Evolutionary conservation across 441 rosid species (phyloP).

Genomic region (Croton laevigatus): DNA sequence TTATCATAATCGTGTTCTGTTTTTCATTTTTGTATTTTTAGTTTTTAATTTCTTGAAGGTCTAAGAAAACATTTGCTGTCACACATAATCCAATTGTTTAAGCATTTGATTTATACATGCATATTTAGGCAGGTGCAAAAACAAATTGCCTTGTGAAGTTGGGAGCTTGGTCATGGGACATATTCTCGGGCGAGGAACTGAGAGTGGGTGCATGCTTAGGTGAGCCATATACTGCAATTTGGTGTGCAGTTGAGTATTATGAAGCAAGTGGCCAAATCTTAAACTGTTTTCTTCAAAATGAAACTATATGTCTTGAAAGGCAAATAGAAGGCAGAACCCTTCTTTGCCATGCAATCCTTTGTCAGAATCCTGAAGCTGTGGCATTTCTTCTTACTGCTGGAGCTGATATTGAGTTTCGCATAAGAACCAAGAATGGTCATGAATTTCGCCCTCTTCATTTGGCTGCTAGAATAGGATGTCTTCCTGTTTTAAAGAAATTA

Average conservation of each 20-base stretch:
- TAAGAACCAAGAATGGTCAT: constrained; percentile 33
- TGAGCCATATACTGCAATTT: constrained; percentile 34
- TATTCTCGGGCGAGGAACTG: constrained; percentile 38
- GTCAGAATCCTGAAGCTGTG: constrained; percentile 34
- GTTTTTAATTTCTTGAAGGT: background rate
- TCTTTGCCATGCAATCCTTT: constrained; percentile 38
- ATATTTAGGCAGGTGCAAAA: constrained; percentile 33
- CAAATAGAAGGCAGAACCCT: constrained; percentile 33
- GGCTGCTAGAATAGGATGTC: constrained; percentile 33
- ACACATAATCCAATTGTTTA: constrained; percentile 3
- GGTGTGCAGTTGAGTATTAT: constrained; percentile 38
- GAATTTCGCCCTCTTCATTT: constrained; percentile 33
- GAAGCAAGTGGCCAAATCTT: constrained; percentile 35
- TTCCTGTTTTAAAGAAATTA: constrained; percentile 25
- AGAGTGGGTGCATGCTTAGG: constrained; percentile 41
- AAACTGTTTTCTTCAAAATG: constrained; percentile 28
- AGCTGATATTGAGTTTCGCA: constrained; percentile 26
- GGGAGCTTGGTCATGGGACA: constrained; percentile 42
- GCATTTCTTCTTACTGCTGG: constrained; percentile 26
- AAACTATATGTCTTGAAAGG: constrained; percentile 21
- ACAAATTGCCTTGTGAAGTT: constrained; percentile 26
- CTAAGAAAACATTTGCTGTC: background rate
- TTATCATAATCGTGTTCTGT: background rate
- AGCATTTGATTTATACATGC: background rate
- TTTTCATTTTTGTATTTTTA: background rate